Base-by-base conservation (phyloP, 148 eudicot species). In the Cornus kousa region DNA sequence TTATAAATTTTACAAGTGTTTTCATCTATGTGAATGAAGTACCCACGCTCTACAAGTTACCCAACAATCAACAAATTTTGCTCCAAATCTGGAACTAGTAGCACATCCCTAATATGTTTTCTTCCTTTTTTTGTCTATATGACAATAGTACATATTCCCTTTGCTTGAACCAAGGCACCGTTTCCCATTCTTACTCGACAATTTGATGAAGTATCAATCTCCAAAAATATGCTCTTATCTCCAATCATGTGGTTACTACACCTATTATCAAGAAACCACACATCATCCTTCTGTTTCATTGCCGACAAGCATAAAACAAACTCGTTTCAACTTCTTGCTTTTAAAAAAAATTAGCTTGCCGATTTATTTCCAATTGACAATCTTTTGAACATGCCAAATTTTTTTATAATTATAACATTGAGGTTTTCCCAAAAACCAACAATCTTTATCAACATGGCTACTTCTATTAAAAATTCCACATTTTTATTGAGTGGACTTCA, bases 21-120 rank as follows among this genome's bases (percentile, higher is more conserved):
- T 5, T 71, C 55, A 33, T 78, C 67, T 55, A 69, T 70, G 57
- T 23, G 23, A 74, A 74, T 9, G 6, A 12, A 24, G 6, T 74
- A 74, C 7, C 68, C 74, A 55, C 70, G 32, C 22, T 78, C 68
- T 11, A 78, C 31, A 4, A 78, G 53, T 57, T 78, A 62, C 22
- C 74, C 68, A 33, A 78, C 74, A 55, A 40, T 78, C 8, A 50
- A 22, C 68, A 78, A 32, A 53, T 57, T 78, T 39, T 78, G 37
- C 20, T 33, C 43, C 2, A 70, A 16, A 33, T 71, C 37, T 31
- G 80, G 80, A 6, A 70, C 74, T 1, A 5, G 70, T 7, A 69
- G 28, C 28, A 28, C 28, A 28, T 28, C 28, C 28, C 28, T 0
- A 28, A 28, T 28, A 28, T 28, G 28, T 32, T 69, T 53, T 12